phyloP scores from a whole-genome alignment of 345 rosid species.

The Pistacia vera region DNA sequence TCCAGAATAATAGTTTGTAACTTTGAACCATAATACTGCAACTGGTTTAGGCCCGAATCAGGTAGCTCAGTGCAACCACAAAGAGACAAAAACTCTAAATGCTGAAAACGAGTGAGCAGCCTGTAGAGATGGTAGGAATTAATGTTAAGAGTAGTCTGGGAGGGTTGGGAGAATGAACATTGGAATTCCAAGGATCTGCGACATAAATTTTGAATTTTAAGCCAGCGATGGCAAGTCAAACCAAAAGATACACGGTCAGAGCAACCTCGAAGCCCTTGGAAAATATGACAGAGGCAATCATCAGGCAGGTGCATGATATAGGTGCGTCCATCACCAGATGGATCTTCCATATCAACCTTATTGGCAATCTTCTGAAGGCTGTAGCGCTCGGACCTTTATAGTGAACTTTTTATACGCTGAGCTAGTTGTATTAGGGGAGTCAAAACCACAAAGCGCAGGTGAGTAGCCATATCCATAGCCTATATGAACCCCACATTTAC shows the following conservation, averaged over 20 bases:
- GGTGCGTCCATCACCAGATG: slow-evolving; percentile 31
- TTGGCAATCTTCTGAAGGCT: slow-evolving; percentile 50
- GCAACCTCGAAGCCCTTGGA: slow-evolving; percentile 43
- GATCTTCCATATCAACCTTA: slow-evolving; percentile 45
- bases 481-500: slow-evolving; percentile 63
- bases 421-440: slow-evolving; percentile 43
- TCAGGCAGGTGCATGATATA: slow-evolving; percentile 61
- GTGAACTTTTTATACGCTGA: slow-evolving; percentile 47
- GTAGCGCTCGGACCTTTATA: slow-evolving; percentile 55
- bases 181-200: slow-evolving; percentile 57
- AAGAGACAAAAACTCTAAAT: slow-evolving; percentile 55
- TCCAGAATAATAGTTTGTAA: slow-evolving; percentile 58
- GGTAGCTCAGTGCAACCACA: slow-evolving; percentile 64
- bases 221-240: slow-evolving; percentile 69
- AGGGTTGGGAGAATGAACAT: slow-evolving; percentile 47
- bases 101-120: slow-evolving; percentile 67
- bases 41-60: slow-evolving; percentile 54
- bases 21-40: slow-evolving; percentile 48
- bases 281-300: slow-evolving; percentile 74
- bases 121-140: slow-evolving; percentile 48
- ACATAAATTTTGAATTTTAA: slow-evolving; percentile 56
- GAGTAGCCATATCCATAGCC: slow-evolving; percentile 63
- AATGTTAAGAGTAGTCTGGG: slow-evolving; percentile 36
- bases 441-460: slow-evolving; percentile 56
- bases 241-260: slow-evolving; percentile 75